These are phyloP conservation scores for Diaporthe ilicicola DNA, from an alignment of 2,329 filamentous ascomycete genomes.

Conservation along the genomic window DNA sequence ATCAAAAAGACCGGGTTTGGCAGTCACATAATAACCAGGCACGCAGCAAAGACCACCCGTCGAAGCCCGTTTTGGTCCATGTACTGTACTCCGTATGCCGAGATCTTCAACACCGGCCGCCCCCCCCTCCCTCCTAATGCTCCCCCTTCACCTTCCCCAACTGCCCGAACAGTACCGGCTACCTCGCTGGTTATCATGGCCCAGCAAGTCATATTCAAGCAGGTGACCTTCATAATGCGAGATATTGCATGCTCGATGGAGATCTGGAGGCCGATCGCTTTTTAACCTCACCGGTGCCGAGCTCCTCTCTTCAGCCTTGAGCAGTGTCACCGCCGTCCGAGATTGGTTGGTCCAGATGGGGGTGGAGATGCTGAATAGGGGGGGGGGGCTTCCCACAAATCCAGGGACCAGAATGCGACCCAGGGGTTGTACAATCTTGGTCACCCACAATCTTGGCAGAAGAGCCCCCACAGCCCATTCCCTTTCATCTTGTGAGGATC, in stretches of 20 bases:
- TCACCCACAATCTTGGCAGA: slow-evolving; percentile 22
- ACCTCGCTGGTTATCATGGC: not conserved
- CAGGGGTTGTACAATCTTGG: slow-evolving; percentile 19
- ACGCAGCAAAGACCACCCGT: slow-evolving; percentile 9
- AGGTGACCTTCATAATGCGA: slow-evolving; percentile 10
- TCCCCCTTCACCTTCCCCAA: not conserved
- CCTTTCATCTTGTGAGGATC: slow-evolving; percentile 25
- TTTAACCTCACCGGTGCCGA: slow-evolving; percentile 26
- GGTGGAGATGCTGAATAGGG: slow-evolving; percentile 25
- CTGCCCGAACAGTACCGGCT: not conserved
- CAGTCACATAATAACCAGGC: not conserved
- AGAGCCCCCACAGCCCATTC: slow-evolving; percentile 22
- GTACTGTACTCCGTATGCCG: slow-evolving; percentile 11
- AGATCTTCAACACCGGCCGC: slow-evolving; percentile 17
- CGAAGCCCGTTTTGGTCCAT: slow-evolving; percentile 15
- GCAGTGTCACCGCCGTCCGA: slow-evolving; percentile 1
- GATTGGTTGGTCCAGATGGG: slow-evolving; percentile 16
- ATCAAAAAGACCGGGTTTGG: slow-evolving; percentile 16
- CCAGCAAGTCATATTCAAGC: not conserved
- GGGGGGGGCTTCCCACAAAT: slow-evolving; percentile 26
- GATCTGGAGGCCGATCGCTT: slow-evolving; percentile 25
- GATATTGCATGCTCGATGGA: slow-evolving; percentile 17
- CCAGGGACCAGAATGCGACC: slow-evolving; percentile 26
- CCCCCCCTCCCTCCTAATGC: not conserved
- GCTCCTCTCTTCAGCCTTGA: slow-evolving; percentile 15